Base-by-base conservation (phyloP, 345 rosid species). In the Arabis alpina region DNA sequence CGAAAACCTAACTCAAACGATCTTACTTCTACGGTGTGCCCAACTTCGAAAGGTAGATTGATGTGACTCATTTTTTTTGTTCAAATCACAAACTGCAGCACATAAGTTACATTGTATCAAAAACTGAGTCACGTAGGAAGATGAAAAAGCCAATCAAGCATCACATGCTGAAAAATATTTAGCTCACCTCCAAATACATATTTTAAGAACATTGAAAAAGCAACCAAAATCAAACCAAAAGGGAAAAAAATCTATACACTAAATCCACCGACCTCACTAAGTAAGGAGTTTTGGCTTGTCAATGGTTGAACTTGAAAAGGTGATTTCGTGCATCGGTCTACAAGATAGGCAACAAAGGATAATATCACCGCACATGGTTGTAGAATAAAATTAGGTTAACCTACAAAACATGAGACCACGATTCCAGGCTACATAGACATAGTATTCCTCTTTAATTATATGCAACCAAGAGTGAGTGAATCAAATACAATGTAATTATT, bases 271-370 rank as follows among this genome's bases (percentile, higher is more conserved):
- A 91, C 99, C 98, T 94, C 83, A 69, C 92, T 87, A 23, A 19
- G 23, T 19, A 19, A 91, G 93, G 67, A 91, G 96, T 81, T 94
- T 94, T 6, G 93, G 98, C 84, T 85, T 83, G 86, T 94, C 99
- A 66, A 88, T 80, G n/a, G 98, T 86, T 55, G 98, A 19, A 19
- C 23, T 19, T 19, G 23, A 85, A 81, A 94, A 91, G 64, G 99
- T 94, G 72, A 94, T 88, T 83, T 94, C 98, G 36, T 89, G 97
- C 93, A 87, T 91, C 49, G 96, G 89, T 84, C 99, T 91, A 68
- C 77, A 89, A 68, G 79, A 82, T 71, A 57, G 45, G 71, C 13
- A 77, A 24, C 49, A 79, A 24, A 51, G 58, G 42, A 74, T 66
- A 40, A 49, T 16, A 57, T 50, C 50, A 60, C 52, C 51, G 30